Base-by-base conservation (phyloP, 2,329 filamentous ascomycete species). In the Allantophomopsis lycopodina region DNA sequence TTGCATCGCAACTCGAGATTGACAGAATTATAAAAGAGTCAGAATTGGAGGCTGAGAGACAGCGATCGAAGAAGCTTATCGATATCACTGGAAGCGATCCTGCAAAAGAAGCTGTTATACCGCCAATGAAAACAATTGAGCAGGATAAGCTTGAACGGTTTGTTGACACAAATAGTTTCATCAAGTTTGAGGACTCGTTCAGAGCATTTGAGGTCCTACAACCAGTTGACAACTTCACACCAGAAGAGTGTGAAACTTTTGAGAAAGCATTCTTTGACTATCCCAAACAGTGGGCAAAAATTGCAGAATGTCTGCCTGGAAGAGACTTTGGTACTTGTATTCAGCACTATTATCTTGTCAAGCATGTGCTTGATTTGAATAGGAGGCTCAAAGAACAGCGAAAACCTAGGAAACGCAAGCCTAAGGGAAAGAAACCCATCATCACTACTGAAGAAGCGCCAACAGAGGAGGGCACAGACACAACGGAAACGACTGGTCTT, bases 341-440 rank as follows among this genome's bases (percentile, higher is more conserved):
- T 49, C 80, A 86, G 54, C 86, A 88, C 57, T 91, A 91, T 59
- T 91, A 91, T 57, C 68, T 83, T 45, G 83, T 80, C 54, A 91
- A 76, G 61, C 81, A 80, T 60, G 69, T 77, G 36, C 71, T 77
- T 33, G 79, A 83, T 58, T 66, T 81, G 21, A 79, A 74, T 57
- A 76, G 68, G 60, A 76, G 73, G 57, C 73, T 68, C 42, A 73
- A 68, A 46, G 55, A 43, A 44, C 56, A 42, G 46, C 57, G 55
- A 66, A 68, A 51, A 64, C 71, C 44, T 73, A 70, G 61, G 69
- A 72, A 65, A 48, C 58, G 73, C 50, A 40, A 41, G 42, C 31
- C 67, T 64, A 54, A 48, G 50, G 11, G 23, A 3, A 28, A 28
- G 23, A 28, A 28, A 10, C 16, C 32, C 7, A 15, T 34, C 46